These are phyloP conservation scores for Collybia mongolica DNA, from an alignment of 768 basidiomycete species.

Conservation along the genomic window DNA sequence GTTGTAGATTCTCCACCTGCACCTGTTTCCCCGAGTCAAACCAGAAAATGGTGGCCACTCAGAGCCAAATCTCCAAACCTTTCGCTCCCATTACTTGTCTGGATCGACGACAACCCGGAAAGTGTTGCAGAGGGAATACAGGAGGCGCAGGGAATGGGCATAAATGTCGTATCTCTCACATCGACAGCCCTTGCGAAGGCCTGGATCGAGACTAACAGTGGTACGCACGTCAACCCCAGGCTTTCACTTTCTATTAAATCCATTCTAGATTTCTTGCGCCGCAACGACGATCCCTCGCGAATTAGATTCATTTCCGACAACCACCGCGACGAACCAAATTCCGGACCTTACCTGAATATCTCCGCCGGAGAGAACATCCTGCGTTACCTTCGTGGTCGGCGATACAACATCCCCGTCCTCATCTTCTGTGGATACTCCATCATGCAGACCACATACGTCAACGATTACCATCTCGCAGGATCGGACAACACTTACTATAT, in stretches of 20 bases:
- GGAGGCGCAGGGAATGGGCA: constrained; percentile 13
- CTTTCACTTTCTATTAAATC: neutral
- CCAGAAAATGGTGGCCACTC: too few relatives aligned
- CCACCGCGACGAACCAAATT: constrained; percentile 16
- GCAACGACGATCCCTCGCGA: constrained; percentile 15
- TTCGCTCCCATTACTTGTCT: constrained; percentile 21
- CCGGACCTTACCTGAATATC: constrained; percentile 13
- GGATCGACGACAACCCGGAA: constrained; percentile 24
- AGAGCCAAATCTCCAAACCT: neutral
- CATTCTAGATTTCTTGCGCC: constrained; percentile 18
- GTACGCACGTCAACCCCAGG: constrained; percentile 7
- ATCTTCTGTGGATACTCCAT: constrained; percentile 18
- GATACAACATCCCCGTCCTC: constrained; percentile 18
- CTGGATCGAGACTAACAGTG: constrained; percentile 25
- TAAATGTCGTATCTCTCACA: constrained; percentile 20
- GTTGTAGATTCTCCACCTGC: too few relatives aligned
- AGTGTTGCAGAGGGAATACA: constrained; percentile 13
- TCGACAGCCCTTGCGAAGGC: constrained; percentile 26
- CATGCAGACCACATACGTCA: constrained; percentile 17
- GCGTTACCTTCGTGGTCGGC: constrained; percentile 20
- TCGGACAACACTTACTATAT: constrained; percentile 10
- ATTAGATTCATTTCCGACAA: constrained; percentile 32
- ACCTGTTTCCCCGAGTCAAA: too few relatives aligned
- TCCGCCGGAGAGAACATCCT: constrained; percentile 23
- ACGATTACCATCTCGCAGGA: constrained; percentile 15